A percentile compares a stretch with the other conserved stretches of the same genome.
Conservation (phyloP, 2,329 filamentous ascomycete genomes). For the Pseudopithomyces maydicus region DNA sequence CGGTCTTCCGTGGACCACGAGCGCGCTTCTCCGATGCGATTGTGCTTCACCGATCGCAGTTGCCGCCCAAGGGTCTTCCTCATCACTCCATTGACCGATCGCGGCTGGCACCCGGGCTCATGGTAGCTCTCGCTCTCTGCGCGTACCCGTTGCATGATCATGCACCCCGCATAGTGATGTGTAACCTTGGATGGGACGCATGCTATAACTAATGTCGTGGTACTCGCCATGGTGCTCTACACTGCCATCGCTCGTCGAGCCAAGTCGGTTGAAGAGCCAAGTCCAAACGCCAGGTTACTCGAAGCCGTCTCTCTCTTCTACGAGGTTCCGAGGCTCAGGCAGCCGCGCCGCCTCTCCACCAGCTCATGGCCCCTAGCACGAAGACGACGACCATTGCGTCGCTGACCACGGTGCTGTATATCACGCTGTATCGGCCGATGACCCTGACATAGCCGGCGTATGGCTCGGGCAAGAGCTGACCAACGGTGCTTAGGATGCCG, state of each 20-base stretch:
- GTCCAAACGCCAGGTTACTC: neutral
- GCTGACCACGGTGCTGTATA: constrained; percentile 71
- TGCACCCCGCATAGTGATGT: neutral
- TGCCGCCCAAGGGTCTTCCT: neutral
- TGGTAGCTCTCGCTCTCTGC: neutral
- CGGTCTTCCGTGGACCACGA: neutral
- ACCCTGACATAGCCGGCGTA: constrained; percentile 66
- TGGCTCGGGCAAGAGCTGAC: constrained; percentile 69
- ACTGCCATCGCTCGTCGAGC: neutral
- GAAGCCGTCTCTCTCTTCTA: neutral
- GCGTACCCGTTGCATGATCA: neutral
- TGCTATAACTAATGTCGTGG: neutral
- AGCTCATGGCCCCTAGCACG: constrained; percentile 66
- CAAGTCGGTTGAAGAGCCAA: neutral
- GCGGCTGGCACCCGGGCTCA: neutral
- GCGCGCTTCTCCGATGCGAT: neutral
- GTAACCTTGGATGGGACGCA: neutral
- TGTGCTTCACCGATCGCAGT: neutral
- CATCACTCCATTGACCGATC: neutral
- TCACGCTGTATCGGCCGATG: constrained; percentile 69
- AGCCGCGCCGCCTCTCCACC: constrained; percentile 50
- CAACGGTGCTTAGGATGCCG: constrained; percentile 68
- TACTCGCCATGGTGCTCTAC: neutral
- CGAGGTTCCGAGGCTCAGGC: constrained; percentile 22
- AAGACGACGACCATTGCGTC: constrained; percentile 80